These are phyloP conservation scores for Neurospora sp. DNA, from an alignment of 495 filamentous ascomycete genomes.

Conservation along the genomic window DNA sequence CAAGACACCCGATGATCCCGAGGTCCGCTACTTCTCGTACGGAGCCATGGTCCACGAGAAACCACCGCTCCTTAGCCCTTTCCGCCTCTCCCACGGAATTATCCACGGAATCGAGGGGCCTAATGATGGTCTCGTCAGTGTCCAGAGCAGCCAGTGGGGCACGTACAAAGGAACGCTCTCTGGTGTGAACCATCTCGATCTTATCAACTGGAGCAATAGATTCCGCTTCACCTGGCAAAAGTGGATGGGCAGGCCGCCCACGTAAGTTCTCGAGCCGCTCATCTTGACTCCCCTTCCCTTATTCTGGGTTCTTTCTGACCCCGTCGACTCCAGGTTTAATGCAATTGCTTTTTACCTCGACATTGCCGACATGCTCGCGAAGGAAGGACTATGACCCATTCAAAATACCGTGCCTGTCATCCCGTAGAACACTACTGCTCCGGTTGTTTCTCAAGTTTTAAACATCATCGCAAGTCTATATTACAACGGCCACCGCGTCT, in stretches of 20 bases:
- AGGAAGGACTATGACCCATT: constrained; percentile 46
- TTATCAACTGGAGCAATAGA: constrained; percentile 94
- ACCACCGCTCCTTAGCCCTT: constrained; percentile 59
- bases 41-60: constrained; percentile 55
- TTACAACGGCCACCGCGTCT: not conserved
- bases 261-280: constrained; percentile 37
- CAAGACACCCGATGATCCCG: constrained; percentile 57
- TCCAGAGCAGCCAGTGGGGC: constrained; percentile 81
- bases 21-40: constrained; percentile 88
- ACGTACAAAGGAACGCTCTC: constrained; percentile 85
- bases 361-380: constrained; percentile 77
- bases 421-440: not conserved
- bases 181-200: constrained; percentile 77
- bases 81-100: constrained; percentile 61
- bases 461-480: not conserved
- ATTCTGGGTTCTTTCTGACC: not conserved
- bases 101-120: constrained; percentile 62
- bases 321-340: constrained; percentile 60
- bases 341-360: constrained; percentile 91
- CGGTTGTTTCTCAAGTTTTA: not conserved
- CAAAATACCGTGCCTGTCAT: not conserved
- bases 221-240: constrained; percentile 60
- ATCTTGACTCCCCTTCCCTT: not conserved
- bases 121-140: constrained; percentile 91
- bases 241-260: constrained; percentile 56